These are phyloP conservation scores for Lactarius evosmus DNA, from an alignment of 768 basidiomycete species.

Conservation along the genomic window DNA sequence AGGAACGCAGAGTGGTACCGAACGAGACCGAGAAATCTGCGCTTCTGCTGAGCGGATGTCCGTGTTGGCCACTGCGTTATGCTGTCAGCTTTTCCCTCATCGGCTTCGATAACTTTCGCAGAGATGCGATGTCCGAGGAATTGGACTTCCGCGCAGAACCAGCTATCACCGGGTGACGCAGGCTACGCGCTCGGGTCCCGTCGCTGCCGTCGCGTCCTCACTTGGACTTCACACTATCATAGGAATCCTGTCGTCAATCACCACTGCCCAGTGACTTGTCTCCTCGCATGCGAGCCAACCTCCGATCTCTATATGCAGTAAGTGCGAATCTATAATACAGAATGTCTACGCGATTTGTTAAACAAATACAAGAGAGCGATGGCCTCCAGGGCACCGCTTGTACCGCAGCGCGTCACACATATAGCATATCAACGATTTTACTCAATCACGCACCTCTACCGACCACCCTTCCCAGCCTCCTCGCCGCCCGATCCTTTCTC, in stretches of 20 bases:
- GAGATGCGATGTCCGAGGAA: no score
- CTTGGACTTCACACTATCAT: conserved; percentile 14
- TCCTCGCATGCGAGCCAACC: neutral
- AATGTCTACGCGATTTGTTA: no score
- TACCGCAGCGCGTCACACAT: neutral
- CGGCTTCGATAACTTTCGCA: no score
- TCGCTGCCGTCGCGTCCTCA: no score
- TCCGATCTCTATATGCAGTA: neutral
- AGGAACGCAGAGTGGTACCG: no score
- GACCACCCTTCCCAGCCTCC: conserved; percentile 48
- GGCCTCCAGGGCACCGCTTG: neutral
- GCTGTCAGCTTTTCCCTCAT: no score
- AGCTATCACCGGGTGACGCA: no score
- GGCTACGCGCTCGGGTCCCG: no score
- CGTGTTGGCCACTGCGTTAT: no score
- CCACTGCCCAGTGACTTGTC: neutral
- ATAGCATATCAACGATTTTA: neutral
- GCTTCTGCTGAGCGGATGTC: no score
- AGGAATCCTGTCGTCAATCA: neutral
- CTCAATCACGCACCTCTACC: conserved; percentile 1
- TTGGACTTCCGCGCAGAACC: no score
- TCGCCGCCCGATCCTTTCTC: conserved; percentile 38
- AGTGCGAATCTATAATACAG: neutral
- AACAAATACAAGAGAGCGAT: neutral
- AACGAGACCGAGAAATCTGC: no score